A percentile compares a stretch with the other conserved stretches of the same genome.
Evolutionary conservation across 1,284 basidiomycete species (phyloP).

Genomic region (Naganishia cerealis): DNA sequence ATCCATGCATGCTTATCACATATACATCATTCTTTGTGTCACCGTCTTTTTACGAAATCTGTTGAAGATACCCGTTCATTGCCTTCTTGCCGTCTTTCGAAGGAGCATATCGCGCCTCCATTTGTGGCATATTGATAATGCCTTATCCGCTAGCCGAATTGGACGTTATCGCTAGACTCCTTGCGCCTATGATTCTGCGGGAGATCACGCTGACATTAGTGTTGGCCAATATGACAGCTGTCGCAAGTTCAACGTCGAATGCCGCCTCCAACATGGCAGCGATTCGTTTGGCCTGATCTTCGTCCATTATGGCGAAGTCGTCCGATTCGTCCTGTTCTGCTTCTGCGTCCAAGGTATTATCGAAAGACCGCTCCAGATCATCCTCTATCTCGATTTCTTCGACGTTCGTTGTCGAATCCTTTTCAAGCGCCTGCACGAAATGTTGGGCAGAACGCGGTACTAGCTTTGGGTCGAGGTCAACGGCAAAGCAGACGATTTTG

Average conservation of each 20-base stretch:
- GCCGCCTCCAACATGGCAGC: constrained; percentile 72
- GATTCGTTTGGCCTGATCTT: constrained; percentile 83
- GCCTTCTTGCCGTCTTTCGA: not conserved
- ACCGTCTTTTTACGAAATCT: not conserved
- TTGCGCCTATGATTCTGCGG: constrained; percentile 77
- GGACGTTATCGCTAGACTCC: constrained; percentile 55
- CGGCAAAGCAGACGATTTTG: constrained; percentile 74
- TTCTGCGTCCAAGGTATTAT: constrained; percentile 8
- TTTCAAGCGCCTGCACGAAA: constrained; percentile 10
- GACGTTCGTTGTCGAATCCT: constrained; percentile 7
- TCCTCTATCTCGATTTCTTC: constrained; percentile 20
- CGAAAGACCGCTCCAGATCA: constrained; percentile 4
- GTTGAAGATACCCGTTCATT: not conserved
- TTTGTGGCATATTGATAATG: not conserved
- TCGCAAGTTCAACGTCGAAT: constrained; percentile 82
- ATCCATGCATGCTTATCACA: not conserved
- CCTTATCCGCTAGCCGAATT: constrained; percentile 31
- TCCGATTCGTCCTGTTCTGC: constrained; percentile 65
- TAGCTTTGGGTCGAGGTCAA: constrained; percentile 78
- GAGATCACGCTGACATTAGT: constrained; percentile 82
- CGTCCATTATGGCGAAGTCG: constrained; percentile 92
- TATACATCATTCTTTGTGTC: not conserved
- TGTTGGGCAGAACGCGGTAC: constrained; percentile 65
- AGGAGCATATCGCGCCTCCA: not conserved
- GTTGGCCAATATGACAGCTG: constrained; percentile 87